A percentile compares a stretch with the other conserved stretches of the same genome.
These are phyloP conservation scores for Chlorella sp. DNA, from an alignment of 139 green algal species.

Conservation along the genomic window DNA sequence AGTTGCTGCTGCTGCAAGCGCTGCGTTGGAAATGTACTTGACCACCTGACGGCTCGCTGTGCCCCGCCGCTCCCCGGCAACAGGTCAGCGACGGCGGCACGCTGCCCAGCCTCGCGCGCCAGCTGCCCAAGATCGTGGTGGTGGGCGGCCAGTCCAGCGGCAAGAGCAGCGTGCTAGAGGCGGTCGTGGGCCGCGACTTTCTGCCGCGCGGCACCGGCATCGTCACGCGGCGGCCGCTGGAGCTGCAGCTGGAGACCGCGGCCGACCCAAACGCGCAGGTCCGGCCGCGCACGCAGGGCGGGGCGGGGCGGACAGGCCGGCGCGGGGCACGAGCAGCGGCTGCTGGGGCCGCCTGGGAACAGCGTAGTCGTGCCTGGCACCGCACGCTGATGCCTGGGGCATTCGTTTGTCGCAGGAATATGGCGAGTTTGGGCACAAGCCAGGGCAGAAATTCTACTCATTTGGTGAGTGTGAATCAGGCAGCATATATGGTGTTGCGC, in stretches of 20 bases:
- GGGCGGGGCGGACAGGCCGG: too few species aligned
- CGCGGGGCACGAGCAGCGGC: too few species aligned
- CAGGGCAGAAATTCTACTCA: conserved; percentile 75
- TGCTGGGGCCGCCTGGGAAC: too few species aligned
- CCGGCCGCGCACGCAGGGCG: too few species aligned
- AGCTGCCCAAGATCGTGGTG: conserved; percentile 90
- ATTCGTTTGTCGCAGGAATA: too few species aligned
- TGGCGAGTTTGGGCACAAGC: conserved; percentile 88
- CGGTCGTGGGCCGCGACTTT: conserved; percentile 94
- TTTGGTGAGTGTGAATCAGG: conserved; percentile 67
- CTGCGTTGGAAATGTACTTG: too few species aligned
- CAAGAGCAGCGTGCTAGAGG: conserved; percentile 95
- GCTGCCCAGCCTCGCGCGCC: conserved; percentile 77
- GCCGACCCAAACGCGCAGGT: conserved; percentile 70
- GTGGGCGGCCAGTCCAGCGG: conserved; percentile 92
- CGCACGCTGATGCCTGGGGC: too few species aligned
- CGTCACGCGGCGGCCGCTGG: conserved; percentile 88
- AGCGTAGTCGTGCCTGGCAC: too few species aligned
- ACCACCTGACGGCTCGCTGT: too few species aligned
- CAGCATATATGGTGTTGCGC: too few species aligned
- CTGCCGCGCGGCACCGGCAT: conserved; percentile 93
- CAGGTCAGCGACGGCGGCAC: conserved; percentile 37
- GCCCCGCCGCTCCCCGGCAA: too few species aligned
- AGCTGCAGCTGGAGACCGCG: conserved; percentile 88
- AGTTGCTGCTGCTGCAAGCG: too few species aligned